Conservation (phyloP, 805 yeast genomes). For the Kazachstania bromeliacearum region DNA sequence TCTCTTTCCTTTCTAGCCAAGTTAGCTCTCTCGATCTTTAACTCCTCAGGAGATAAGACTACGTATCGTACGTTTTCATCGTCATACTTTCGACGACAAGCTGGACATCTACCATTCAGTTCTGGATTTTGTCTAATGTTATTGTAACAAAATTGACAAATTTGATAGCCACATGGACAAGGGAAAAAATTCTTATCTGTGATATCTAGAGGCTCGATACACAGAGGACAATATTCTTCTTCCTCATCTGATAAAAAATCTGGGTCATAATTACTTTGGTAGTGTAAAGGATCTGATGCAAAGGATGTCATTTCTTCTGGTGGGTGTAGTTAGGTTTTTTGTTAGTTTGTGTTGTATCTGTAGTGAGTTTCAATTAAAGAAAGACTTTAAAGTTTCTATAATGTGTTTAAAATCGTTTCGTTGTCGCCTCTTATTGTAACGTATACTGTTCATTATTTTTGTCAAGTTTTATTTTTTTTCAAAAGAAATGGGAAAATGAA, state of each 20-base stretch:
- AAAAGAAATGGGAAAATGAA: too few relatives aligned
- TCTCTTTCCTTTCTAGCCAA: slow-evolving; percentile 75
- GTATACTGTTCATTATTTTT: too few relatives aligned
- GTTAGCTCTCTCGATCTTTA: slow-evolving; percentile 68
- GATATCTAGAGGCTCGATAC: slow-evolving; percentile 96
- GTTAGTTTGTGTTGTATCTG: neutral
- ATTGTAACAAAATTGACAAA: slow-evolving; percentile 96
- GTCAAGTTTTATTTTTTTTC: too few relatives aligned
- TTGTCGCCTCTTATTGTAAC: too few relatives aligned
- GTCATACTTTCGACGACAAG: slow-evolving; percentile 88
- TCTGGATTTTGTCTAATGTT: slow-evolving; percentile 94
- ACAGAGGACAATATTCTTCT: slow-evolving; percentile 60
- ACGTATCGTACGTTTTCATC: slow-evolving; percentile 88
- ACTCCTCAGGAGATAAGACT: slow-evolving; percentile 73
- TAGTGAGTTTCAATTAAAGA: too few relatives aligned
- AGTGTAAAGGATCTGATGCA: slow-evolving; percentile 24
- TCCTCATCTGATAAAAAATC: slow-evolving; percentile 30
- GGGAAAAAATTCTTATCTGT: slow-evolving; percentile 95
- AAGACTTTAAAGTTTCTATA: too few relatives aligned
- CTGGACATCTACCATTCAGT: slow-evolving; percentile 93
- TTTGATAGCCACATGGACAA: slow-evolving; percentile 99
- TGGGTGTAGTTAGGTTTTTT: neutral
- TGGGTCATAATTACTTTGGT: slow-evolving; percentile 27
- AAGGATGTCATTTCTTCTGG: slow-evolving; percentile 14
- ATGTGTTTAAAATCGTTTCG: too few relatives aligned